Evolutionary conservation across 2,329 filamentous ascomycete species (phyloP).

Genomic region (Cephalotrichum gorgonifer): DNA sequence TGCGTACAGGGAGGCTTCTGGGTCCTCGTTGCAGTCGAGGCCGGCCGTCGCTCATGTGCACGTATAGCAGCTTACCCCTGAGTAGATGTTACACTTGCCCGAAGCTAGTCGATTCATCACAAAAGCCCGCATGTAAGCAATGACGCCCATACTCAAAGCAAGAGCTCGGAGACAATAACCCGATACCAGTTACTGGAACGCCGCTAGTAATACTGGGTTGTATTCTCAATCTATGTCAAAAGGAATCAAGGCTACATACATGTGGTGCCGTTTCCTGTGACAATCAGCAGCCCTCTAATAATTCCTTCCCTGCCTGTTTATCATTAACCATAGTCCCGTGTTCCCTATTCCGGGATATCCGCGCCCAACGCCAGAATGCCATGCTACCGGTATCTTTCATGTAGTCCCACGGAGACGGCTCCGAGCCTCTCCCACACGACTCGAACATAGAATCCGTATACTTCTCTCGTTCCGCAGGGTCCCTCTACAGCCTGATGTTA

Average conservation of each 20-base stretch:
- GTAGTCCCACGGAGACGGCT: neutral
- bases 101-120: too few relatives aligned
- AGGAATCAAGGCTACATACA: neutral
- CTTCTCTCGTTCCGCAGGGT: neutral
- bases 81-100: too few relatives aligned
- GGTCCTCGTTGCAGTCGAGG: too few relatives aligned
- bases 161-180: too few relatives aligned
- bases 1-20: too few relatives aligned
- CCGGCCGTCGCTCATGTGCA: too few relatives aligned
- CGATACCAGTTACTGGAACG: too few relatives aligned
- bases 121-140: too few relatives aligned
- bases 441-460: neutral
- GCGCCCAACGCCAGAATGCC: neutral
- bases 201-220: too few relatives aligned
- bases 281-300: neutral
- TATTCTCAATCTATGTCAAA: neutral
- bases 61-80: too few relatives aligned
- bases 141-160: too few relatives aligned
- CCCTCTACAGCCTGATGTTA: constrained; percentile 60
- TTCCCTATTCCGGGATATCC: neutral
- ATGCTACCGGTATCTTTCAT: neutral
- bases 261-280: neutral
- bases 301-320: neutral
- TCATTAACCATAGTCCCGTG: neutral
- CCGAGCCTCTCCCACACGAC: too few relatives aligned